Evolutionary conservation across 2,329 filamentous ascomycete genomes (phyloP).

Genomic region (Fusarium sp.): DNA sequence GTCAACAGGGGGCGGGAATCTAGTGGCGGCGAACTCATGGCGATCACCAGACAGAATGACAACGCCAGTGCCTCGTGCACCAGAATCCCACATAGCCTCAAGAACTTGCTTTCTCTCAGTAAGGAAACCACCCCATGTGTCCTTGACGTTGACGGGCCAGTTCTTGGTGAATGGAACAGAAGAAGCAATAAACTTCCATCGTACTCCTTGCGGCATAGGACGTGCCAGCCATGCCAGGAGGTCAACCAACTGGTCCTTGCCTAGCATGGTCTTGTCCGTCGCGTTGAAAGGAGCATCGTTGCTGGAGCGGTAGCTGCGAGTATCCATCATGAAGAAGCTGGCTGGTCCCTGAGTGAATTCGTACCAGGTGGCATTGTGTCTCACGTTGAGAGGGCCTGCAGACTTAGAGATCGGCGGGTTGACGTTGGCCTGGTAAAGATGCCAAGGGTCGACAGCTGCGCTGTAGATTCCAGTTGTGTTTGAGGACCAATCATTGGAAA

Average conservation of each 20-base stretch:
- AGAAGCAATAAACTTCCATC: conserved; percentile 93
- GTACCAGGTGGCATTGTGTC: conserved; percentile 81
- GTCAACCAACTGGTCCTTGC: conserved; percentile 80
- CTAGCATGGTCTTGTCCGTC: conserved; percentile 87
- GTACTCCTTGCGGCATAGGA: conserved; percentile 80
- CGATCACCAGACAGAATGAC: conserved; percentile 90
- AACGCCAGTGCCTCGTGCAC: conserved; percentile 80
- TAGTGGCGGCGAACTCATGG: conserved; percentile 96
- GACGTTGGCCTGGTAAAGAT: conserved; percentile 84
- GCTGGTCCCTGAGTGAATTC: conserved; percentile 91
- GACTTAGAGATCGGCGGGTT: conserved; percentile 81
- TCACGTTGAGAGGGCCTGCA: conserved; percentile 57
- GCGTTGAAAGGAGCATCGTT: conserved; percentile 71
- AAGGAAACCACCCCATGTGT: conserved; percentile 96
- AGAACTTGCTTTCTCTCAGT: conserved; percentile 82
- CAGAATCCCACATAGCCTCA: conserved; percentile 91
- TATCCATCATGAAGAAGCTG: conserved; percentile 95
- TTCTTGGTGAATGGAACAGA: conserved; percentile 98
- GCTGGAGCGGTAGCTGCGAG: conserved; percentile 84
- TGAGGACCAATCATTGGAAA: conserved; percentile 90
- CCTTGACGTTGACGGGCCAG: conserved; percentile 87
- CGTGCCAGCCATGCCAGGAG: conserved; percentile 81
- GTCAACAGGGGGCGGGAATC: conserved; percentile 73
- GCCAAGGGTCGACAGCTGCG: conserved; percentile 85
- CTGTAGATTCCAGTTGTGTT: conserved; percentile 85